phyloP scores from a whole-genome alignment of 176 grass and related monocot species.

The Chrysopogon serrulatus region DNA sequence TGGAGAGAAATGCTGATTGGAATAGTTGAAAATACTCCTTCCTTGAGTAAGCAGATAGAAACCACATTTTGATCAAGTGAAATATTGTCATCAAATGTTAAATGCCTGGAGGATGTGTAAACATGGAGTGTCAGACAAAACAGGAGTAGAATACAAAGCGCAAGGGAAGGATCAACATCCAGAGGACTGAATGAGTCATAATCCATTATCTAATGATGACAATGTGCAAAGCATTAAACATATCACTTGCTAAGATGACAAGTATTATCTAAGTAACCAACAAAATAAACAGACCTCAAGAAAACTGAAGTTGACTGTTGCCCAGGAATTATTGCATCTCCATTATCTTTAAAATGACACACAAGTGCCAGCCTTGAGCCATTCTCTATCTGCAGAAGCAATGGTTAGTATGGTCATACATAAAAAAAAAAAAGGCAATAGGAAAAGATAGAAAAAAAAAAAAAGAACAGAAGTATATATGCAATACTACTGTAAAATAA shows the following conservation, averaged over 20 bases:
- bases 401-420: slow-evolving; percentile 24
- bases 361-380: slow-evolving; percentile 69
- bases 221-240: background rate
- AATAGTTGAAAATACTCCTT: slow-evolving; percentile 74
- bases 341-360: slow-evolving; percentile 68
- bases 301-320: slow-evolving; percentile 70
- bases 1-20: slow-evolving; percentile 58
- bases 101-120: slow-evolving; percentile 43
- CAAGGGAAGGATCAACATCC: background rate
- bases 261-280: slow-evolving; percentile 6
- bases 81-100: slow-evolving; percentile 45
- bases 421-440: background rate
- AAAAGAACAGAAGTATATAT: background rate
- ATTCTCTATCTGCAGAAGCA: slow-evolving; percentile 74
- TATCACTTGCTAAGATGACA: slow-evolving; percentile 23
- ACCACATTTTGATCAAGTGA: slow-evolving; percentile 43
- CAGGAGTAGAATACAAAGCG: background rate
- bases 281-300: slow-evolving; percentile 55
- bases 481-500: background rate
- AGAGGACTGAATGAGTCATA: slow-evolving; percentile 8
- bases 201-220: slow-evolving; percentile 6
- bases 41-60: slow-evolving; percentile 62
- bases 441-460: background rate
- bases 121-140: slow-evolving; percentile 21
- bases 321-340: slow-evolving; percentile 58